These are phyloP conservation scores for Penicillium polonicum DNA, from an alignment of 2,329 filamentous ascomycete genomes.

Conservation along the genomic window DNA sequence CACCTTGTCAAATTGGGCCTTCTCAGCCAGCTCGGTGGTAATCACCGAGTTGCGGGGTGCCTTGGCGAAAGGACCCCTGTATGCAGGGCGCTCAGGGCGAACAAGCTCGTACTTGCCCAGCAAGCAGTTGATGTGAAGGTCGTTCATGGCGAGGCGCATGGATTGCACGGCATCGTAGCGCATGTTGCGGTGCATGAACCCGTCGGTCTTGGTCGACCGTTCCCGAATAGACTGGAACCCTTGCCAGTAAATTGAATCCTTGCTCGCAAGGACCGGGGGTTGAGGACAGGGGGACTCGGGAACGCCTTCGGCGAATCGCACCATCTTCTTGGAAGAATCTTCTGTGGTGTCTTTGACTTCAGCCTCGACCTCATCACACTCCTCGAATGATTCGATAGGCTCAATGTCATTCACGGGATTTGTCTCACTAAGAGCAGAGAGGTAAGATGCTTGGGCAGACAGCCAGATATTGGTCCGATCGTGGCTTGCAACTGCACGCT, in stretches of 20 bases:
- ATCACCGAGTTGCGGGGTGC: conserved; percentile 68
- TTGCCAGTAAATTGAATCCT: conserved; percentile 81
- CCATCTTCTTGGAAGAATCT: conserved; percentile 29
- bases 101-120: conserved; percentile 81
- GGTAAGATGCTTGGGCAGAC: conserved; percentile 73
- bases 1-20: conserved; percentile 39
- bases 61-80: conserved; percentile 68
- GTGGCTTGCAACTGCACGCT: conserved; percentile 69
- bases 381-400: conserved; percentile 19
- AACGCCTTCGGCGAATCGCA: conserved; percentile 34
- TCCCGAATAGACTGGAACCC: conserved; percentile 76
- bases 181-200: conserved; percentile 78
- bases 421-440: conserved; percentile 62
- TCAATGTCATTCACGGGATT: conserved; percentile 52
- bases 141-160: conserved; percentile 70
- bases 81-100: conserved; percentile 67
- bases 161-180: conserved; percentile 88
- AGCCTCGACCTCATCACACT: conserved; percentile 18
- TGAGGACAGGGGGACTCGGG: conserved; percentile 41
- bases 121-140: conserved; percentile 75
- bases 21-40: conserved; percentile 58
- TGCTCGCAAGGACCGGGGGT: conserved; percentile 48
- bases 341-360: conserved; percentile 20
- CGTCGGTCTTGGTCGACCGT: conserved; percentile 66
- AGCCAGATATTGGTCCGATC: conserved; percentile 88